A percentile compares a stretch with the other conserved stretches of the same genome.
phyloP scores from a whole-genome alignment of 805 yeast species.

The Priceomyces carsonii region DNA sequence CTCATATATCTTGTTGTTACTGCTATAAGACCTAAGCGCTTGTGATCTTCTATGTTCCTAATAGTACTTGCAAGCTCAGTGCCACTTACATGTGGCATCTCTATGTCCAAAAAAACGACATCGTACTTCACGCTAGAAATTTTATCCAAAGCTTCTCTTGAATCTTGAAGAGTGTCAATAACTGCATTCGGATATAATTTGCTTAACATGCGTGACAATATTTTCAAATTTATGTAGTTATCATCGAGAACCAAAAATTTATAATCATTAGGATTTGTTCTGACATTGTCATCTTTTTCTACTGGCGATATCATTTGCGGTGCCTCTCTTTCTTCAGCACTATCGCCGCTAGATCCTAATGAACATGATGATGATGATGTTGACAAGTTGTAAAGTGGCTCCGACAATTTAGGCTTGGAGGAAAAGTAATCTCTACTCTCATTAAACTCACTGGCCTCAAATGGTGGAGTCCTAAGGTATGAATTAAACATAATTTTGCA shows the following conservation, averaged over 20 bases:
- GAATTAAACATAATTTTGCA: not conserved
- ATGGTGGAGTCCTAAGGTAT: constrained; percentile 6
- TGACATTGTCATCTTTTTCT: constrained; percentile 5
- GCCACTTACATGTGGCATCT: constrained; percentile 45
- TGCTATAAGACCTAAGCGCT: constrained; percentile 35
- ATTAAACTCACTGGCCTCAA: constrained; percentile 3
- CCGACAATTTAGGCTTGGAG: constrained; percentile 3
- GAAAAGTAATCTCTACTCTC: constrained; percentile 2
- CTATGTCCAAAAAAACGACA: constrained; percentile 43
- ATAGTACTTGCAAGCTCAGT: constrained; percentile 32
- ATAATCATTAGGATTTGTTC: constrained; percentile 6
- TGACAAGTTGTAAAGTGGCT: constrained; percentile 2
- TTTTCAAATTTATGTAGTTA: constrained; percentile 40
- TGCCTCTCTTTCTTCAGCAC: not conserved
- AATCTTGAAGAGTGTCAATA: constrained; percentile 29
- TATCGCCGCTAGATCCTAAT: not conserved
- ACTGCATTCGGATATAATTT: constrained; percentile 35
- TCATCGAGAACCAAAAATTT: constrained; percentile 40
- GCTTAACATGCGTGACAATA: constrained; percentile 29
- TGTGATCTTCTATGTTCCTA: constrained; percentile 12
- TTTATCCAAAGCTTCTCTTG: constrained; percentile 24
- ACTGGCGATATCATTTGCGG: constrained; percentile 8
- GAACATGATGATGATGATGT: not conserved
- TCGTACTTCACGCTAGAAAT: constrained; percentile 22
- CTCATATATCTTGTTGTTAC: constrained; percentile 36